A percentile compares a stretch with the other conserved stretches of the same genome.
Conservation (phyloP, 2,329 filamentous ascomycete genomes). For the Colletotrichum orbiculare region DNA sequence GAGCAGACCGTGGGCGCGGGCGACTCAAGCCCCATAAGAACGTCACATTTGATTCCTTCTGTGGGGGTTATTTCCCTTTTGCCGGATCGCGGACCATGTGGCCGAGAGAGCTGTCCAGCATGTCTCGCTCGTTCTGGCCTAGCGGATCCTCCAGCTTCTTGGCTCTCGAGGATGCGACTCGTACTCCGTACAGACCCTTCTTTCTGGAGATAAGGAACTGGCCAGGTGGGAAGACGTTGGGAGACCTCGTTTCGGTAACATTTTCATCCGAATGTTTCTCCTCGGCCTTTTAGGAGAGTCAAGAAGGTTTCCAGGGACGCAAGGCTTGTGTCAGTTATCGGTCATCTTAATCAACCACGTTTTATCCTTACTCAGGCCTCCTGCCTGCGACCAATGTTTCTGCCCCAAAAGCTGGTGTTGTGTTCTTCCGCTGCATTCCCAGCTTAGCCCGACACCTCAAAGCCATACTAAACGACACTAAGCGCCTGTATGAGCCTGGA, state of each 20-base stretch:
- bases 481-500: no score
- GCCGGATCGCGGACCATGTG: slow-evolving; percentile 28
- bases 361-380: slow-evolving; percentile 1
- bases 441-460: no score
- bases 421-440: no score
- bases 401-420: no score
- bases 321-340: slow-evolving; percentile 12
- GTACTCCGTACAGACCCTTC: neutral
- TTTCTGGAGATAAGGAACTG: slow-evolving; percentile 14
- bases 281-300: neutral
- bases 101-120: slow-evolving; percentile 8
- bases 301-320: slow-evolving; percentile 13
- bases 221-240: slow-evolving; percentile 3
- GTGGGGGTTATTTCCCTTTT: slow-evolving; percentile 8
- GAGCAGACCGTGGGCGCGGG: neutral
- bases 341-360: slow-evolving; percentile 18
- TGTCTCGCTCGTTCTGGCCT: slow-evolving; percentile 26
- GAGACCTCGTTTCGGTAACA: slow-evolving; percentile 1
- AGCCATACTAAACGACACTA: no score
- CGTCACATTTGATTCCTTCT: slow-evolving; percentile 14
- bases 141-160: slow-evolving; percentile 17
- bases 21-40: neutral
- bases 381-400: neutral
- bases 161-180: slow-evolving; percentile 11
- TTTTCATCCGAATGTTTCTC: slow-evolving; percentile 24